Evolutionary conservation across 192 early-diverging fungal species (phyloP).

Genomic region (Coemansia sp.): DNA sequence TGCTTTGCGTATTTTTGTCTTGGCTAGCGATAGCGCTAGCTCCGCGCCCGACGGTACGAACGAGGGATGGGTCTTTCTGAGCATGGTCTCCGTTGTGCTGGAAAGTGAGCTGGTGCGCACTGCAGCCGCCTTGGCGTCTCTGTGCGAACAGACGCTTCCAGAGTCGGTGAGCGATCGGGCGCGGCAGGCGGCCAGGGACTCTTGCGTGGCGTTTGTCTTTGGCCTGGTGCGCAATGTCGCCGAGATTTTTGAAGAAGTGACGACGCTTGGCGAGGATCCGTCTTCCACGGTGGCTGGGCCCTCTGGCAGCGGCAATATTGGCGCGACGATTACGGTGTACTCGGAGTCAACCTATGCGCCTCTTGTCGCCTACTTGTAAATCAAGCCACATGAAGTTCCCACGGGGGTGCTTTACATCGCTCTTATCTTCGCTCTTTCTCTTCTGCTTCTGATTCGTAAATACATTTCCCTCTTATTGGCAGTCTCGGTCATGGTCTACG

Average conservation of each 20-base stretch:
- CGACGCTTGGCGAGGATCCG: constrained; percentile 27
- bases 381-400: constrained; percentile 7
- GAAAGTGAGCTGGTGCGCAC: constrained; percentile 40
- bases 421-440: neutral
- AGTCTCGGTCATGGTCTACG: neutral
- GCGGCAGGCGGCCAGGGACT: constrained; percentile 3
- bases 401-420: neutral
- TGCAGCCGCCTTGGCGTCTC: constrained; percentile 12
- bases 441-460: constrained; percentile 1
- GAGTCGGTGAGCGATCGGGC: neutral
- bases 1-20: constrained; percentile 42
- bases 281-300: neutral
- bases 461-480: neutral
- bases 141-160: constrained; percentile 3
- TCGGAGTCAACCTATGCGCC: constrained; percentile 15
- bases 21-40: constrained; percentile 26
- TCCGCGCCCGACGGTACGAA: neutral
- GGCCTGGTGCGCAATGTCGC: constrained; percentile 41
- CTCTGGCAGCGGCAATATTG: constrained; percentile 7
- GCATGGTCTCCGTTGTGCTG: constrained; percentile 38
- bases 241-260: constrained; percentile 44
- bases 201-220: constrained; percentile 42
- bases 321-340: constrained; percentile 20
- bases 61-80: constrained; percentile 23
- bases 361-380: constrained; percentile 16